phyloP scores from a whole-genome alignment of 2,329 filamentous ascomycete species.

The Trichoderma sp. region DNA sequence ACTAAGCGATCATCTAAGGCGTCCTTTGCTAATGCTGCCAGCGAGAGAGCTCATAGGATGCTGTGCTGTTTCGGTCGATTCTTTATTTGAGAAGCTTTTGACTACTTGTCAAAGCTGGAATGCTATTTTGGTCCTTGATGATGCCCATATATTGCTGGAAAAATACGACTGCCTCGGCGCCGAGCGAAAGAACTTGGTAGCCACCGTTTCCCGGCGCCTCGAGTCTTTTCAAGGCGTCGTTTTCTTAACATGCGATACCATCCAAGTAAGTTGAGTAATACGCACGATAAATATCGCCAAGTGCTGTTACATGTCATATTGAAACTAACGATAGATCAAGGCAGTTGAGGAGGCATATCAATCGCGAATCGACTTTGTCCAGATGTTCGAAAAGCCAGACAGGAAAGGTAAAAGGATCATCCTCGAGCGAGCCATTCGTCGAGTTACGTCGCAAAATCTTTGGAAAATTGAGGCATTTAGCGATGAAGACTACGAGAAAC shows the following conservation, averaged over 20 bases:
- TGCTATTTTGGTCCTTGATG: constrained; percentile 81
- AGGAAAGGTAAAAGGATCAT: constrained; percentile 74
- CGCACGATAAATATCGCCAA: neutral
- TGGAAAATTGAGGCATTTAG: constrained; percentile 63
- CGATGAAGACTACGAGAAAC: constrained; percentile 66
- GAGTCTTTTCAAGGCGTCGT: constrained; percentile 93
- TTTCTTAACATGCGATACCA: constrained; percentile 87
- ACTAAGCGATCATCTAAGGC: constrained; percentile 80
- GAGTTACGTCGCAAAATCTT: constrained; percentile 68
- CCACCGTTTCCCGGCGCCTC: constrained; percentile 81
- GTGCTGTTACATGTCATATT: neutral
- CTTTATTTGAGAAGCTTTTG: constrained; percentile 79
- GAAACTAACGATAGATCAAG: constrained; percentile 39
- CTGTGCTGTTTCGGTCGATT: constrained; percentile 72
- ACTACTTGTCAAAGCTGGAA: constrained; percentile 87
- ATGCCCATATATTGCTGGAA: constrained; percentile 84
- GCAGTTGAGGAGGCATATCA: constrained; percentile 93
- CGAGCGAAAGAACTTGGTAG: constrained; percentile 82
- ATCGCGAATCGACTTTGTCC: constrained; percentile 81
- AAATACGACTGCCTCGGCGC: constrained; percentile 82
- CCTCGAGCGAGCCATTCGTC: constrained; percentile 82
- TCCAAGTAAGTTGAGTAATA: constrained; percentile 55
- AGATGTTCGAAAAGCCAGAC: constrained; percentile 77
- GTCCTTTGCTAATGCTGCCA: constrained; percentile 81
- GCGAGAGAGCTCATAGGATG: constrained; percentile 79